Conservation (phyloP, 2,329 filamentous ascomycete genomes). For the Neonectria faginata region DNA sequence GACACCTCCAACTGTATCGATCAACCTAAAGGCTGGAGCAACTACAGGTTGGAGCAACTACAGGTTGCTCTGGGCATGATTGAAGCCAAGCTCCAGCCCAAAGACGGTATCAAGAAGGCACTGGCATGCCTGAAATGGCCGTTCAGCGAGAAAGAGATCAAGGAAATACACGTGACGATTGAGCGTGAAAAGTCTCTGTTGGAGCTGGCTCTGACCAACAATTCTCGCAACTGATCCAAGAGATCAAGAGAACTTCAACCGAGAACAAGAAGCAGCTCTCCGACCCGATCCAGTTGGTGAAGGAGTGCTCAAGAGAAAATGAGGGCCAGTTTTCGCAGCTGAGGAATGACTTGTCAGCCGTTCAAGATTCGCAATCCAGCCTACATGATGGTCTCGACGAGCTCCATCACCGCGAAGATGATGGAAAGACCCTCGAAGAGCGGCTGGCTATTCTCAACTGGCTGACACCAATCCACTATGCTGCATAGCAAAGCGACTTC, state of each 20-base stretch:
- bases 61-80: constrained; percentile 21
- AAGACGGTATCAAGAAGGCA: constrained; percentile 10
- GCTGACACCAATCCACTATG: neutral
- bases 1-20: no score
- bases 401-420: neutral
- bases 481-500: neutral
- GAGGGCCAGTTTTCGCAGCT: neutral
- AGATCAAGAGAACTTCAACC: neutral
- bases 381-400: neutral
- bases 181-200: constrained; percentile 2
- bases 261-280: neutral
- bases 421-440: neutral
- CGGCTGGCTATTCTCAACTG: neutral
- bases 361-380: neutral
- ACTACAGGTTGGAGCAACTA: constrained; percentile 28
- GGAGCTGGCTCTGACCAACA: neutral
- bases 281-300: neutral
- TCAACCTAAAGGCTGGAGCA: no score
- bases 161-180: neutral
- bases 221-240: constrained; percentile 2
- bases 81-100: constrained; percentile 30
- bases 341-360: neutral
- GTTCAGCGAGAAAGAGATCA: constrained; percentile 36
- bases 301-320: neutral
- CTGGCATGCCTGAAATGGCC: constrained; percentile 8